Percentiles rank a stretch among this genome's conserved stretches.
phyloP scores from a whole-genome alignment of 2,329 filamentous ascomycete genomes.

The Diaporthe helianthi region DNA sequence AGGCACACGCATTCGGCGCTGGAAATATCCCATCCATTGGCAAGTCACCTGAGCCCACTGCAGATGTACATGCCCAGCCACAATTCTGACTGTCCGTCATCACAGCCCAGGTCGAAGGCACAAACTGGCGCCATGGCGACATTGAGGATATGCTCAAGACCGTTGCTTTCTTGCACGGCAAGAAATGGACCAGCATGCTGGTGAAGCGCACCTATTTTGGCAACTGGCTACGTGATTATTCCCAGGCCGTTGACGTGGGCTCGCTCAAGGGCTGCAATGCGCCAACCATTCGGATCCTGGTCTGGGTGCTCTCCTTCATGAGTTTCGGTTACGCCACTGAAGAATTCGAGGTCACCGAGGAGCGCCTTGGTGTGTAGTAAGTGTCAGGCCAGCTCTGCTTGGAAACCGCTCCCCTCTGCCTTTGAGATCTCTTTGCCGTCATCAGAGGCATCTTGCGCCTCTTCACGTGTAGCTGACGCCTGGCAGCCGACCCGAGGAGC shows the following conservation, averaged over 20 bases:
- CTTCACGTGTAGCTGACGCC: not conserved
- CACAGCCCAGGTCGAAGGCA: conserved; percentile 64
- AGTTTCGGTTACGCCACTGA: conserved; percentile 85
- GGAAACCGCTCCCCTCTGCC: not conserved
- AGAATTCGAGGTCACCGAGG: conserved; percentile 84
- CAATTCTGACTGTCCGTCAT: not conserved
- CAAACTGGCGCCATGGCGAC: conserved; percentile 75
- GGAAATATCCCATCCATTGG: conserved; percentile 73
- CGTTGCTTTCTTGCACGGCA: conserved; percentile 77
- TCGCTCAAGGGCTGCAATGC: conserved; percentile 80
- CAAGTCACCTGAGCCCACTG: conserved; percentile 39
- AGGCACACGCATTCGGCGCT: conserved; percentile 69
- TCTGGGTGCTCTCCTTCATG: conserved; percentile 84
- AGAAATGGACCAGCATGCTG: conserved; percentile 84
- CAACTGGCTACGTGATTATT: conserved; percentile 88
- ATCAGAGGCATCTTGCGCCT: not conserved
- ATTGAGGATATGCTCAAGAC: conserved; percentile 69
- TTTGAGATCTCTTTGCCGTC: too few species aligned
- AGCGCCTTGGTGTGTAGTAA: conserved; percentile 76
- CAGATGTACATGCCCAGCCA: too few species aligned
- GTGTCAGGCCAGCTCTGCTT: not conserved
- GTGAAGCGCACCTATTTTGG: conserved; percentile 83
- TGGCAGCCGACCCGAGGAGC: conserved; percentile 68
- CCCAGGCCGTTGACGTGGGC: conserved; percentile 81
- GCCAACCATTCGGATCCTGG: conserved; percentile 77